Evolutionary conservation across 108 stramenopile genomes (phyloP).

Genomic region (Cyclotella cryptica): DNA sequence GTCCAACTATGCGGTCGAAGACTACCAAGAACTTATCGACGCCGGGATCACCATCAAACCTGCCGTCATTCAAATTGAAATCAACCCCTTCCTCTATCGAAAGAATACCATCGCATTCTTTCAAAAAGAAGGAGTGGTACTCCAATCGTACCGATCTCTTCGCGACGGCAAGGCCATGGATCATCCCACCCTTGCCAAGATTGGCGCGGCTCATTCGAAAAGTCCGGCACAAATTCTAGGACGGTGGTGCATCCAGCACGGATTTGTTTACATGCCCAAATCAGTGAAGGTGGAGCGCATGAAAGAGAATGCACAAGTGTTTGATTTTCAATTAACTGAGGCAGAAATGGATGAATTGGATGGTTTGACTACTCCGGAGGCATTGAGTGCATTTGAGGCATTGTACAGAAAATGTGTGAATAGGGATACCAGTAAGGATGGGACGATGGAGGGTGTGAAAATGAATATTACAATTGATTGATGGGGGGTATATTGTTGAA

Average conservation of each 20-base stretch:
- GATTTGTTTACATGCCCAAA: conserved; percentile 91
- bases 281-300: conserved; percentile 84
- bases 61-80: conserved; percentile 92
- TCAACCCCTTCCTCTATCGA: conserved; percentile 92
- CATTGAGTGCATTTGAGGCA: conserved; percentile 62
- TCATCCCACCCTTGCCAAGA: conserved; percentile 61
- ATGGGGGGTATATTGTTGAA: background rate
- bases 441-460: conserved; percentile 90
- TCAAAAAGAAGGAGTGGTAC: conserved; percentile 74
- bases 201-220: conserved; percentile 67
- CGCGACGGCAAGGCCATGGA: conserved; percentile 89
- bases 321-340: conserved; percentile 81
- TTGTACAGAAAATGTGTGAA: conserved; percentile 91
- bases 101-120: conserved; percentile 82
- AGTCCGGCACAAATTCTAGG: conserved; percentile 89
- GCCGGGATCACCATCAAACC: conserved; percentile 63
- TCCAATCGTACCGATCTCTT: conserved; percentile 90
- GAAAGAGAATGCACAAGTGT: conserved; percentile 90
- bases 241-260: conserved; percentile 94
- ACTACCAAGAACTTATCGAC: conserved; percentile 83
- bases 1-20: conserved; percentile 82
- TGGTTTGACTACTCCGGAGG: conserved; percentile 78
- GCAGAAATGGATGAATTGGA: conserved; percentile 79
- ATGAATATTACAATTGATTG: conserved; percentile 86
- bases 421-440: conserved; percentile 92